These are phyloP conservation scores for Aspergillus asperescens DNA, from an alignment of 495 filamentous ascomycete species.

Conservation along the genomic window DNA sequence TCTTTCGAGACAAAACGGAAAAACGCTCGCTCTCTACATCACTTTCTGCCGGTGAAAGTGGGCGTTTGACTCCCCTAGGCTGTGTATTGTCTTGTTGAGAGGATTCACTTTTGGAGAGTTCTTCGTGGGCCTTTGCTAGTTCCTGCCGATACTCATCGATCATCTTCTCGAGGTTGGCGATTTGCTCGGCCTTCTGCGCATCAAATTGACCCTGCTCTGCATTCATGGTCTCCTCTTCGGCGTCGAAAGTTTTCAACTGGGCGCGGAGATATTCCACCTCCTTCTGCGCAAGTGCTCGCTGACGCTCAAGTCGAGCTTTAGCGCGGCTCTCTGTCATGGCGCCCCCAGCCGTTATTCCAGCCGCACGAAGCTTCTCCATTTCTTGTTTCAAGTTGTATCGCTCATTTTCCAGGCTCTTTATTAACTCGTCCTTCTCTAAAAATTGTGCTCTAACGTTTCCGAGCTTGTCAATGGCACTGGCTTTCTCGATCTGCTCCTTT, in stretches of 20 bases:
- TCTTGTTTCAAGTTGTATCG: slow-evolving; percentile 55
- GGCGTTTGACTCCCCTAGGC: slow-evolving; percentile 36
- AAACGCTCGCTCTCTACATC: slow-evolving; percentile 69
- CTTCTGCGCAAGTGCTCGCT: slow-evolving; percentile 76
- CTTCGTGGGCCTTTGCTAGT: slow-evolving; percentile 63
- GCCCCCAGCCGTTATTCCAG: slow-evolving; percentile 29
- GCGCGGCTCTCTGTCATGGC: slow-evolving; percentile 45
- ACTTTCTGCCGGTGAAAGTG: slow-evolving; percentile 56
- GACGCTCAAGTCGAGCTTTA: slow-evolving; percentile 73
- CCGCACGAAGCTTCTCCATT: slow-evolving; percentile 59
- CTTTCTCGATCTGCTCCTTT: slow-evolving; percentile 73
- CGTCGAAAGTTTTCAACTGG: slow-evolving; percentile 85
- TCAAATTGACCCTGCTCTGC: slow-evolving; percentile 63
- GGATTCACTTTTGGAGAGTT: slow-evolving; percentile 59
- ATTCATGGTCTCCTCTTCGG: slow-evolving; percentile 81
- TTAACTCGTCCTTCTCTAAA: slow-evolving; percentile 70
- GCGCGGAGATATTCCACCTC: slow-evolving; percentile 92
- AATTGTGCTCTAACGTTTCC: slow-evolving; percentile 76
- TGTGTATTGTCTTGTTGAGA: slow-evolving; percentile 32
- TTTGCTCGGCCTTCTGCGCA: slow-evolving; percentile 65
- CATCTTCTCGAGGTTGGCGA: slow-evolving; percentile 75
- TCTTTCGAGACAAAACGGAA: slow-evolving; percentile 78
- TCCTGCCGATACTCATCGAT: slow-evolving; percentile 88
- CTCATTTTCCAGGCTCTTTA: slow-evolving; percentile 66
- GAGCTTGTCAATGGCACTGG: slow-evolving; percentile 67